Base-by-base conservation (phyloP, 139 green algal species). In the Chlamydomonas sphaeroides region DNA sequence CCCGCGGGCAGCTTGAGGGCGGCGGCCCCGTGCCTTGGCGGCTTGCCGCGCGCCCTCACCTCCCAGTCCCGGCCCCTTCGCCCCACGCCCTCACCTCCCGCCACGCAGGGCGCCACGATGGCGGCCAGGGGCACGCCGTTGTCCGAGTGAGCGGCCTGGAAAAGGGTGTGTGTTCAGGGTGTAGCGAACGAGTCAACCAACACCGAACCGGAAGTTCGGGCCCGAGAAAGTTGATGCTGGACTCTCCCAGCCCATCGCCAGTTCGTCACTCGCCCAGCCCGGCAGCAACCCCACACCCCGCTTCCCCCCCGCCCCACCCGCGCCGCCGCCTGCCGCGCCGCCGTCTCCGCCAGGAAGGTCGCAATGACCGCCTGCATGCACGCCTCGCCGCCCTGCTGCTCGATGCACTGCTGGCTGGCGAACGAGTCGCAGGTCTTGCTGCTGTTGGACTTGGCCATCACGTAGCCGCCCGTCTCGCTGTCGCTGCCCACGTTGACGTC, bases 401-500 rank as follows among this genome's bases (percentile, higher is more conserved):
- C 28, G 0, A 81, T 59, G 42, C 74, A 81, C 6, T 59, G 38
- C 28, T 59, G 17, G 15, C 14, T 32, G 53, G 53, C 74, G n/a
- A 80, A 80, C 26, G 39, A 23, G 11, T 81, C 74, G 57, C 74
- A 81, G 18, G 74, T 81, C 74, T 81, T 81, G 74, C 11, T 63
- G 61, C 41, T 17, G 74, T 81, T 81, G 61, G 4, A 26, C 42
- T 81, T 81, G 74, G 74, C 74, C 74, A 81, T 71, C 21, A 81
- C 74, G 39, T 81, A 81, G 61, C 74, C 74, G n/a, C 74, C 74
- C 3, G 61, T 72, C 17, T 33, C 30, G 0, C 41, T 30, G 74
- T 81, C 74, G n/a, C 41, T 49, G 30, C 74, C 61, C 39, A 81
- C 74, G 39, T 71, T 71, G 21, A 81, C 74, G 61, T 81, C 61